These are phyloP conservation scores for Ustilago nuda DNA, from an alignment of 1,284 basidiomycete genomes.

Conservation along the genomic window DNA sequence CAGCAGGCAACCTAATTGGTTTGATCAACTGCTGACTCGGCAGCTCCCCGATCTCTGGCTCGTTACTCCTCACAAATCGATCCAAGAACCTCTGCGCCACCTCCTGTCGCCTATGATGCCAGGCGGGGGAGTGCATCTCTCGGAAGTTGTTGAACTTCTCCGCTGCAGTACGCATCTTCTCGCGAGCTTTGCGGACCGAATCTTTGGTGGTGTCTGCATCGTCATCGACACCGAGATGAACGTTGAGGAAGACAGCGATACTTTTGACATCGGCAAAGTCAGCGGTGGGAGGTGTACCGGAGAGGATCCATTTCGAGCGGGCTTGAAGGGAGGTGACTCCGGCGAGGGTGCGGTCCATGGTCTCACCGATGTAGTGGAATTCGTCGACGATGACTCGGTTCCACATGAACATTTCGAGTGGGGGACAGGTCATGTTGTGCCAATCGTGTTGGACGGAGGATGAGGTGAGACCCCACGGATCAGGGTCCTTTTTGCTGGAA, in stretches of 20 bases:
- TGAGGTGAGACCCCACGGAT: constrained; percentile 78
- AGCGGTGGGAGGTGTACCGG: constrained; percentile 91
- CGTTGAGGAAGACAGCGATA: constrained; percentile 62
- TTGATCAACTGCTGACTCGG: constrained; percentile 79
- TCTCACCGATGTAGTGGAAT: constrained; percentile 84
- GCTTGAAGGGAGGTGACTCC: constrained; percentile 82
- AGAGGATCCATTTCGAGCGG: constrained; percentile 90
- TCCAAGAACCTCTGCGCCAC: constrained; percentile 81
- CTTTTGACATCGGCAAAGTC: constrained; percentile 91
- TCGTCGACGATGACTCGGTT: constrained; percentile 90
- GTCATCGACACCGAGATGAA: constrained; percentile 75
- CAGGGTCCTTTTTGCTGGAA: constrained; percentile 34
- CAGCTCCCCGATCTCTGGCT: constrained; percentile 96
- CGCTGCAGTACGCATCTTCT: constrained; percentile 85
- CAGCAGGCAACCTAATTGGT: constrained; percentile 83
- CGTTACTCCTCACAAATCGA: constrained; percentile 76
- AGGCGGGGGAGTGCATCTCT: constrained; percentile 88
- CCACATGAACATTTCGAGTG: constrained; percentile 83
- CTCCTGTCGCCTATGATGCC: constrained; percentile 87
- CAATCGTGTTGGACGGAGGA: constrained; percentile 78
- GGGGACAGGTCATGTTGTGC: constrained; percentile 82
- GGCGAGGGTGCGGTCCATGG: constrained; percentile 77
- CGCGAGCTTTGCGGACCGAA: constrained; percentile 76
- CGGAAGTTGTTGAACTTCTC: constrained; percentile 96
- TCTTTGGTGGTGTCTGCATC: constrained; percentile 79